Percentiles rank a stretch among this genome's conserved stretches.
Conservation (phyloP, 306 rosid genomes). For the Cucurbita pepo region DNA sequence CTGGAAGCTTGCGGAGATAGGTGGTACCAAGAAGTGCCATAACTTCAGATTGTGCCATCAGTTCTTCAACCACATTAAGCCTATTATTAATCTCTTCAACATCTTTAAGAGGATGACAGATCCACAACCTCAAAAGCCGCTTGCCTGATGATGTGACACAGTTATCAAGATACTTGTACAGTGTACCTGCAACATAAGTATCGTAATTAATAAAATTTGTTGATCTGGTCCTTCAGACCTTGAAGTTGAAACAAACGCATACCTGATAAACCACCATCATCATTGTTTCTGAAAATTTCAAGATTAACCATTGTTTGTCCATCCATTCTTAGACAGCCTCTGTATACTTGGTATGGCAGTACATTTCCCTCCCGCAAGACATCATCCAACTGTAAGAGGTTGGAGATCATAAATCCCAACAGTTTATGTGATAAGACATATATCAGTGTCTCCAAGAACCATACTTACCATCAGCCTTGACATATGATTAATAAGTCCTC, state of each 20-base stretch:
- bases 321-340: slow-evolving; percentile 86
- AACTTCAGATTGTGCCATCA: slow-evolving; percentile 40
- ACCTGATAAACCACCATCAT: slow-evolving; percentile 77
- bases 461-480: slow-evolving; percentile 73
- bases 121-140: slow-evolving; percentile 79
- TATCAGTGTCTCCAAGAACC: neutral
- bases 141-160: slow-evolving; percentile 77
- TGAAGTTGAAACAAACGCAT: slow-evolving; percentile 12
- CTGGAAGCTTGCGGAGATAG: slow-evolving; percentile 66
- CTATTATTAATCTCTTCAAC: slow-evolving; percentile 54
- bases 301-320: slow-evolving; percentile 88
- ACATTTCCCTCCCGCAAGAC: slow-evolving; percentile 60
- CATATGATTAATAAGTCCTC: slow-evolving; percentile 66
- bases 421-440: neutral
- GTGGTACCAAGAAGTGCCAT: slow-evolving; percentile 47
- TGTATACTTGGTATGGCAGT: slow-evolving; percentile 65
- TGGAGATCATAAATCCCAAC: neutral
- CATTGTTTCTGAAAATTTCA: slow-evolving; percentile 74
- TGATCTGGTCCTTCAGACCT: neutral
- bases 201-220: slow-evolving; percentile 4
- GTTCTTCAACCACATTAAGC: slow-evolving; percentile 59
- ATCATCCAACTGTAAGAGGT: slow-evolving; percentile 50
- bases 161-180: slow-evolving; percentile 66
- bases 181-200: slow-evolving; percentile 49
- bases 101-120: slow-evolving; percentile 79